Evolutionary conservation across 1,139 yeast species (phyloP), one percentile per base, ranked within the genome.

Genomic region (Wickerhamiella pararugosa): DNA sequence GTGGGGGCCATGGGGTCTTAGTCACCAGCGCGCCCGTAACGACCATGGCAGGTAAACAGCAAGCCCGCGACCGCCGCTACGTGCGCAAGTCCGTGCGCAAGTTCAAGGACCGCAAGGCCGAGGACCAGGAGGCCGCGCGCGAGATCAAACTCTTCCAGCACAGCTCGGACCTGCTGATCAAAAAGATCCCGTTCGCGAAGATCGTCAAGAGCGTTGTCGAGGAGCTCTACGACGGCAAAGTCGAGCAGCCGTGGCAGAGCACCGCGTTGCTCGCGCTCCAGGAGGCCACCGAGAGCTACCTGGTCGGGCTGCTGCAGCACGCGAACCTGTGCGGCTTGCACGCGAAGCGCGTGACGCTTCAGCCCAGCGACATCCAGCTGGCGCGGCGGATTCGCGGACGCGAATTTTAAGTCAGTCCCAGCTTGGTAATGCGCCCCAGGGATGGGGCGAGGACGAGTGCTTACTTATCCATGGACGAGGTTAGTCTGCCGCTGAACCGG

Each of bases 121-220:
- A 40, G 25, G 42, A 28, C 8, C 30, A 33, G 3, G 45, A 47
- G 25, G 48, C 46, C 6, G 37, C 35, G 38, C 66, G 80, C 50
- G 95, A 87, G 55, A 83, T 87, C 34, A 66, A 92, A 46, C 71
- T 69, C 53, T 86, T 75, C 53, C 97, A 87, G 57, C 72, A 76
- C 53, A 67, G 78, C 29, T 80, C 94, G 0, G 93, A 82, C 47
- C 64, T 87, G 38, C 66, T 87, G 42, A 67, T 87, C 32, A 68
- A 90, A 36, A 84, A 84, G 55, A 69, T 87, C 37, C 97, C 97
- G n/a, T 87, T 87, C 68, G 92, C 95, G 2, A 67, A 95, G 48
- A 66, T 86, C 31, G 73, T 79, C 5, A 73, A 84, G 45, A 96
- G 87, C 51, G 80, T 87, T 1, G 82, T 93, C 42, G 77, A 77